Evolutionary conservation across 116 monocot genomes (phyloP).

Genomic region (Trichopus zeylanicus): DNA sequence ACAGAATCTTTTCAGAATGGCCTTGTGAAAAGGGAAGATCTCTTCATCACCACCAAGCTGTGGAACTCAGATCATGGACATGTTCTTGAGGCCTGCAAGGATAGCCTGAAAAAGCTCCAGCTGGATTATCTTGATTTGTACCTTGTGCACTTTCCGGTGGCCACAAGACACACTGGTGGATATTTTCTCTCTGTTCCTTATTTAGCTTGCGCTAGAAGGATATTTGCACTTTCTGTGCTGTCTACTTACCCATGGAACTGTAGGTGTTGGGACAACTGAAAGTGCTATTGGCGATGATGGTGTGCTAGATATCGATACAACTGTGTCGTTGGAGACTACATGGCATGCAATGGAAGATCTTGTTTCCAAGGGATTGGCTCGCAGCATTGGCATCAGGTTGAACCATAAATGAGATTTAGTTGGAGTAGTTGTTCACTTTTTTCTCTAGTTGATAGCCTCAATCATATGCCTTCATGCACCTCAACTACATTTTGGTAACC

Average conservation of each 20-base stretch:
- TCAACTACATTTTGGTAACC: too few relatives aligned
- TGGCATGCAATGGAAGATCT: conserved; percentile 98
- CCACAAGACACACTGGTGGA: conserved; percentile 76
- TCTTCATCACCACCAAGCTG: conserved; percentile 91
- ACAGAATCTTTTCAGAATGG: conserved; percentile 71
- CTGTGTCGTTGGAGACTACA: conserved; percentile 87
- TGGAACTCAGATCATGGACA: conserved; percentile 98
- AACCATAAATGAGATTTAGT: neutral
- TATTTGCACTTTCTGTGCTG: neutral
- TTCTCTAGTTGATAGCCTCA: too few relatives aligned
- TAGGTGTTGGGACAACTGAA: conserved; percentile 73
- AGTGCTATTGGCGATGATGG: conserved; percentile 88
- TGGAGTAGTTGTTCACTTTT: neutral
- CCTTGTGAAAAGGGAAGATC: conserved; percentile 83
- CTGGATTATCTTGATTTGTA: conserved; percentile 95
- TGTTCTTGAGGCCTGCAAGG: conserved; percentile 86
- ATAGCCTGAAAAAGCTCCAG: conserved; percentile 82
- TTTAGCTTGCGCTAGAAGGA: neutral
- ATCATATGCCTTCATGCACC: neutral
- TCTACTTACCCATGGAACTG: neutral
- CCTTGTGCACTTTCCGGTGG: conserved; percentile 92
- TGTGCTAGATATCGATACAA: conserved; percentile 85
- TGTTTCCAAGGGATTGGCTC: conserved; percentile 62
- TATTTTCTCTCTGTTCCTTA: neutral
- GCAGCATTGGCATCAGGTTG: conserved; percentile 93